Conservation (phyloP, 2,329 filamentous ascomycete species). For the Teratosphaeria destructans region DNA sequence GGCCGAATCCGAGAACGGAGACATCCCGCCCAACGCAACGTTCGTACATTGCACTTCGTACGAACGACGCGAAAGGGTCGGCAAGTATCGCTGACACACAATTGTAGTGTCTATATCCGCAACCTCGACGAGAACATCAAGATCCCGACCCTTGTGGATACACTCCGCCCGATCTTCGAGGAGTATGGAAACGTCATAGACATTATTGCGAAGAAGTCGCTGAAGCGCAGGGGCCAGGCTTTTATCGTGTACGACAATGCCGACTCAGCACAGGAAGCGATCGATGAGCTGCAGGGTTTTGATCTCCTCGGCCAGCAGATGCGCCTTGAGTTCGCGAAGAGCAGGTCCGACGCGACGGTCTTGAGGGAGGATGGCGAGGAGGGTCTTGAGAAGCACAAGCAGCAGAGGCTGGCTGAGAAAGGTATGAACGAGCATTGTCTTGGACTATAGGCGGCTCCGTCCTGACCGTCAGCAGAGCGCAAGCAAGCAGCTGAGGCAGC, state of each 20-base stretch:
- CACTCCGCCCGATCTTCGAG: conserved; percentile 68
- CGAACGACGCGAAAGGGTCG: conserved; percentile 20
- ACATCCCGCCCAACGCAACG: conserved; percentile 26
- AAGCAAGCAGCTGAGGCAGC: conserved; percentile 76
- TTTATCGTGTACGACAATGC: conserved; percentile 82
- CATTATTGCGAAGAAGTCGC: conserved; percentile 76
- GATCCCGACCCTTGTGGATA: conserved; percentile 61
- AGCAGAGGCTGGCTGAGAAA: conserved; percentile 76
- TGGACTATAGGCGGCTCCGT: conserved; percentile 30
- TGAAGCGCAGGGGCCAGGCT: conserved; percentile 89
- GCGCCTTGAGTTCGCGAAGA: conserved; percentile 70
- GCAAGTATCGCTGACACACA: conserved; percentile 11
- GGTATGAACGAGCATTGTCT: conserved; percentile 41
- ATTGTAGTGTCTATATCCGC: conserved; percentile 36
- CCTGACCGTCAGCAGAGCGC: conserved; percentile 42
- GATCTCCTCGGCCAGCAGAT: conserved; percentile 88
- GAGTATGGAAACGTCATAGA: conserved; percentile 82
- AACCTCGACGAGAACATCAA: conserved; percentile 93
- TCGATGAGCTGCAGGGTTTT: conserved; percentile 86
- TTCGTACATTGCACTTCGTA: conserved; percentile 34
- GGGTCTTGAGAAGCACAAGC: conserved; percentile 81
- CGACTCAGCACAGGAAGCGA: conserved; percentile 69
- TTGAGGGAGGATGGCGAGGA: conserved; percentile 60
- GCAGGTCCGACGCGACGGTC: conserved; percentile 79
- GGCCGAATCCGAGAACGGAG: conserved; percentile 5